Conservation (phyloP, 2,329 filamentous ascomycete species). For the Helicocarpus griseus region DNA sequence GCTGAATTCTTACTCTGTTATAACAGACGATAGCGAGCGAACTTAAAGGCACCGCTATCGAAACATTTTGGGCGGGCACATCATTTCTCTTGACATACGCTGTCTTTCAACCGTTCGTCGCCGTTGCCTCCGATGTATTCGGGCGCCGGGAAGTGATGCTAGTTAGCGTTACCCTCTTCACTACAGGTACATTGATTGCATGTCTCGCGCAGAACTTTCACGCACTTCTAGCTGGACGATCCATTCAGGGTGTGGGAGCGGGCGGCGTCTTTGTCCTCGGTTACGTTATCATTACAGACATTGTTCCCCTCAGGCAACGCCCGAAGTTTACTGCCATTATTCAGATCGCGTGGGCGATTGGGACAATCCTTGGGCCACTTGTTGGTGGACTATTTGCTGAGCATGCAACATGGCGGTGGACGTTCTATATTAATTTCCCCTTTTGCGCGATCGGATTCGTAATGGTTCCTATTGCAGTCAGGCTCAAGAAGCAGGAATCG, state of each 20-base stretch:
- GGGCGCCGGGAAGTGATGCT: constrained; percentile 35
- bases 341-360: constrained; percentile 32
- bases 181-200: constrained; percentile 32
- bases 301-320: constrained; percentile 31
- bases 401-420: constrained; percentile 44
- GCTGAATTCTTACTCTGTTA: not conserved
- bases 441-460: constrained; percentile 41
- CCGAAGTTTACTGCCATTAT: constrained; percentile 30
- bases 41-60: constrained; percentile 40
- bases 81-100: constrained; percentile 39
- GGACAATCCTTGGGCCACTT: constrained; percentile 19
- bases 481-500: constrained; percentile 37
- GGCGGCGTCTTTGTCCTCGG: constrained; percentile 34
- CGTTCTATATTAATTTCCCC: constrained; percentile 56
- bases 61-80: constrained; percentile 57
- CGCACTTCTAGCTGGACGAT: constrained; percentile 35
- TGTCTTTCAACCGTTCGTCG: constrained; percentile 39
- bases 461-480: constrained; percentile 43
- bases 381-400: constrained; percentile 14
- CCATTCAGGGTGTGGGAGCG: constrained; percentile 37
- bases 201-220: constrained; percentile 33
- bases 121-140: constrained; percentile 46
- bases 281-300: constrained; percentile 36
- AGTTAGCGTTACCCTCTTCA: constrained; percentile 32
- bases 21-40: constrained; percentile 34